Conservation (phyloP, 2,329 filamentous ascomycete species). For the Alternaria brassicicola region DNA sequence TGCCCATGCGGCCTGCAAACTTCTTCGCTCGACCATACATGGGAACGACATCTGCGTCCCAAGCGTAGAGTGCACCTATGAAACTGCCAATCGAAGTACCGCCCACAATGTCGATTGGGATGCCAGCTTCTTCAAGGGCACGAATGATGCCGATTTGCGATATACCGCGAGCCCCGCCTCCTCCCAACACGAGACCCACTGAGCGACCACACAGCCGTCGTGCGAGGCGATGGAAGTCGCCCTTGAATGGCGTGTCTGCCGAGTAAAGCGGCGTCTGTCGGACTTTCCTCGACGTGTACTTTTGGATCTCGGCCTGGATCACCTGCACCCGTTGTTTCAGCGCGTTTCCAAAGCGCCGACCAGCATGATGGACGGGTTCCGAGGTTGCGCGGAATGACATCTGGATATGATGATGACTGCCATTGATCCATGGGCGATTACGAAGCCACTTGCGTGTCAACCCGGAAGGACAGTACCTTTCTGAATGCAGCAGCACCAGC, state of each 20-base stretch:
- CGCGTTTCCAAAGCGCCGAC: slow-evolving; percentile 80
- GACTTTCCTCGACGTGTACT: slow-evolving; percentile 94
- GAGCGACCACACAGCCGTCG: slow-evolving; percentile 91
- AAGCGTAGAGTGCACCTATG: slow-evolving; percentile 91
- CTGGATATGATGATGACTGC: slow-evolving; percentile 95
- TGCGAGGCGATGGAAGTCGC: slow-evolving; percentile 93
- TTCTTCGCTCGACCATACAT: slow-evolving; percentile 98
- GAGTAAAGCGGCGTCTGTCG: slow-evolving; percentile 88
- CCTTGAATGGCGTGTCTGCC: slow-evolving; percentile 89
- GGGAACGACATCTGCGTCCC: slow-evolving; percentile 93
- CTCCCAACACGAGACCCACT: slow-evolving; percentile 90
- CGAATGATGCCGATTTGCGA: slow-evolving; percentile 93
- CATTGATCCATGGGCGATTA: slow-evolving; percentile 97
- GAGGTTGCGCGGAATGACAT: slow-evolving; percentile 83
- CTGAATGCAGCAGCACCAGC: slow-evolving; percentile 84
- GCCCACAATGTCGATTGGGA: slow-evolving; percentile 93
- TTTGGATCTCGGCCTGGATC: slow-evolving; percentile 94
- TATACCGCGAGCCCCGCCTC: slow-evolving; percentile 89
- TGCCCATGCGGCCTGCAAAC: slow-evolving; percentile 97
- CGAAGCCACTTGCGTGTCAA: slow-evolving; percentile 84
- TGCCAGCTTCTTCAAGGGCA: slow-evolving; percentile 92
- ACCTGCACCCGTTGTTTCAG: slow-evolving; percentile 94
- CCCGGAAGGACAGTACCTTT: slow-evolving; percentile 84
- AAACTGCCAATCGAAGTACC: slow-evolving; percentile 97
- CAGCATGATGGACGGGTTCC: slow-evolving; percentile 75